Conservation (phyloP, 139 green algal species). For the Chlorella sp. region DNA sequence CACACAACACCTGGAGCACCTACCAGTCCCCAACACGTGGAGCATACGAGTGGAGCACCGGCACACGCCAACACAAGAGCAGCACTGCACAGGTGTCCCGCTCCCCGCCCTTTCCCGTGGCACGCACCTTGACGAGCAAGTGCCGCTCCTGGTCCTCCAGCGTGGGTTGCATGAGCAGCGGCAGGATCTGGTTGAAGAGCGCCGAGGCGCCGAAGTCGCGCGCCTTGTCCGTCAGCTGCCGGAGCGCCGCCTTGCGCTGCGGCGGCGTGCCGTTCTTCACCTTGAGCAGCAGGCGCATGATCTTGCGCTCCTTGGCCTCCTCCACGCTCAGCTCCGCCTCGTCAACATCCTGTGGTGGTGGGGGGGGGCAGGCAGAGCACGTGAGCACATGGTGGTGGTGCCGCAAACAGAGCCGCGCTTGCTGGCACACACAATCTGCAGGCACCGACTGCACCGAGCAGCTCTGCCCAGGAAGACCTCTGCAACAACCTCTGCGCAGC, state of each 20-base stretch:
- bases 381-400: too few relatives aligned
- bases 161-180: conserved; percentile 96
- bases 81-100: too few relatives aligned
- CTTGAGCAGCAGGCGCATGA: conserved; percentile 99
- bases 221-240: conserved; percentile 97
- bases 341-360: conserved; percentile 64
- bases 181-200: conserved; percentile 98
- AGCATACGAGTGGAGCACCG: conserved; percentile 88
- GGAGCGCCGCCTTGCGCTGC: conserved; percentile 92
- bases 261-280: conserved; percentile 98
- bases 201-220: conserved; percentile 90
- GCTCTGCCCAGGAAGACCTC: too few relatives aligned
- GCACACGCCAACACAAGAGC: not conserved
- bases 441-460: too few relatives aligned
- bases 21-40: too few relatives aligned
- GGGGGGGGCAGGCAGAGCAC: not conserved
- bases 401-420: too few relatives aligned
- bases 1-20: too few relatives aligned
- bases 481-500: too few relatives aligned
- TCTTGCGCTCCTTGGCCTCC: conserved; percentile 95
- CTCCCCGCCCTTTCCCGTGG: too few relatives aligned
- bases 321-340: conserved; percentile 84
- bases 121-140: conserved; percentile 82
- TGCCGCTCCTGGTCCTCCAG: conserved; percentile 99
- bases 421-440: too few relatives aligned